A percentile compares a stretch with the other conserved stretches of the same genome.
phyloP scores from a whole-genome alignment of 805 yeast genomes.

The Kodamaea lidongshanica region DNA sequence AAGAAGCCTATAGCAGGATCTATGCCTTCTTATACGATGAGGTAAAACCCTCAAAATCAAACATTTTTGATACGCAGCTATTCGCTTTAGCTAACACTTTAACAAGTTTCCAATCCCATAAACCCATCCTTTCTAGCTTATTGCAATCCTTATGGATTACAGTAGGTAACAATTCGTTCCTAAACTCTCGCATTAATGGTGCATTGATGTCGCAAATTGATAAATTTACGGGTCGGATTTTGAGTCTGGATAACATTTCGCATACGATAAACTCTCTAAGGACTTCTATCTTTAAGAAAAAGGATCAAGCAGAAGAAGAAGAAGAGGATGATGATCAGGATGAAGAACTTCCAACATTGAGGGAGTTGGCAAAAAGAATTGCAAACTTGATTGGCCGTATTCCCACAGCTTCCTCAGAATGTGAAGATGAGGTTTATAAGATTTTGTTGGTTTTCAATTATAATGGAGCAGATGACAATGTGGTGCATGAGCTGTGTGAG shows the following conservation, averaged over 20 bases:
- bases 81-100: constrained; percentile 15
- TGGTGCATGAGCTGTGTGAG: constrained; percentile 11
- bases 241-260: constrained; percentile 10
- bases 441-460: constrained; percentile 6
- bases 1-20: not conserved
- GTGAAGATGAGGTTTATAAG: constrained; percentile 1
- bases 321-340: too few relatives aligned
- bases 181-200: constrained; percentile 6
- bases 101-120: constrained; percentile 13
- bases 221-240: not conserved
- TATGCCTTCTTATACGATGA: constrained; percentile 2
- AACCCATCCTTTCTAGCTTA: constrained; percentile 14
- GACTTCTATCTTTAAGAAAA: constrained; percentile 10
- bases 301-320: constrained; percentile 1
- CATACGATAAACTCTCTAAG: constrained; percentile 12
- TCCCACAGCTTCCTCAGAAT: not conserved
- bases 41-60: constrained; percentile 1
- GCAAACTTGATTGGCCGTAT: constrained; percentile 1
- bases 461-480: constrained; percentile 5
- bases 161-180: not conserved
- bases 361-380: constrained; percentile 1
- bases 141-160: constrained; percentile 7
- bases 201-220: constrained; percentile 7
- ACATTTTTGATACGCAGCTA: constrained; percentile 14
- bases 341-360: not conserved